A percentile compares a stretch with the other conserved stretches of the same genome.
phyloP scores from a whole-genome alignment of 1,284 basidiomycete genomes.

The Meripilus lineatus region DNA sequence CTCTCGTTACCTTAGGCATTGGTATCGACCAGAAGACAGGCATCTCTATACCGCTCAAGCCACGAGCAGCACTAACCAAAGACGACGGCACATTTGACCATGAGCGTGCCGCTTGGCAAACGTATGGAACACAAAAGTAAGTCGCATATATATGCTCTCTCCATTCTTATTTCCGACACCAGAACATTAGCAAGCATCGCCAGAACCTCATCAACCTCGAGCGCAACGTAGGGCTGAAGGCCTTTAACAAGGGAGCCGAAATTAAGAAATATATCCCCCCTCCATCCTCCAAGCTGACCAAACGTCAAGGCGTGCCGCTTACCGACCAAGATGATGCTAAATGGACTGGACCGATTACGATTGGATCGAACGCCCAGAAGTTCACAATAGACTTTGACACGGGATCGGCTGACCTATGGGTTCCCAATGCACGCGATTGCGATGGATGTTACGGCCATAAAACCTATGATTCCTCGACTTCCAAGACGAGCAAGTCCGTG shows the following conservation, averaged over 20 bases:
- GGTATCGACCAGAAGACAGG: no score
- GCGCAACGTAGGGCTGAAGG: conserved; percentile 15
- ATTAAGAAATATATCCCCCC: conserved; percentile 15
- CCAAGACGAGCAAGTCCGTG: neutral
- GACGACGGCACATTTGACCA: no score
- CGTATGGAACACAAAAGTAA: no score
- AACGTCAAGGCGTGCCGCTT: conserved; percentile 19
- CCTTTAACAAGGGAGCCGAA: conserved; percentile 20
- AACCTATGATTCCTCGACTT: neutral
- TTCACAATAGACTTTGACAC: conserved; percentile 26
- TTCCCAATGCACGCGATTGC: conserved; percentile 17
- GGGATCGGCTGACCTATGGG: conserved; percentile 23
- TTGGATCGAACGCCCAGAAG: conserved; percentile 17
- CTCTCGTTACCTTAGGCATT: no score
- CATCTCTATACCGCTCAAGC: no score
- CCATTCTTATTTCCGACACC: no score
- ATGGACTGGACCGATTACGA: conserved; percentile 18
- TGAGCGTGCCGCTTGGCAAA: no score
- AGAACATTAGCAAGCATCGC: conserved; percentile 24
- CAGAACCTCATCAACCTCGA: conserved; percentile 25
- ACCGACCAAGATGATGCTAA: conserved; percentile 13
- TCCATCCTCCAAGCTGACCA: no score
- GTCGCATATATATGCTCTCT: no score
- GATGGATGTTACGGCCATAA: conserved; percentile 13
- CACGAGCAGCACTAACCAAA: no score